Evolutionary conservation across 2,329 filamentous ascomycete genomes (phyloP).

Genomic region (Ophiostoma ips): DNA sequence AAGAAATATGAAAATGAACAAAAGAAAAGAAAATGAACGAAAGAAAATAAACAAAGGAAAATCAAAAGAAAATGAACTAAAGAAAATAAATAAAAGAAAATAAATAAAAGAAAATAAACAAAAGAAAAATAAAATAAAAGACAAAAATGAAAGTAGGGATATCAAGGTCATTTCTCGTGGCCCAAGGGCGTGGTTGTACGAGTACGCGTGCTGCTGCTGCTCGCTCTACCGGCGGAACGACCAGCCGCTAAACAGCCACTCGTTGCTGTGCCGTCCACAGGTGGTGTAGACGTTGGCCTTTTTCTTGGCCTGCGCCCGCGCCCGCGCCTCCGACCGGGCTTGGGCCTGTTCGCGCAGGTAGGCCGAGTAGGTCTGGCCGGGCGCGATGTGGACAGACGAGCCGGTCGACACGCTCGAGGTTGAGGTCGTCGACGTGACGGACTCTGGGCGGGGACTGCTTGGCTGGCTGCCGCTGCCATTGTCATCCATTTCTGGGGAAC

Average conservation of each 20-base stretch:
- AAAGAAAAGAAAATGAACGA: too few relatives aligned
- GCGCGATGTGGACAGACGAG: neutral
- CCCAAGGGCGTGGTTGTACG: too few relatives aligned
- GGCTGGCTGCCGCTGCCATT: neutral
- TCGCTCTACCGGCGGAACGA: constrained; percentile 10
- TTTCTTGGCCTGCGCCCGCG: constrained; percentile 5
- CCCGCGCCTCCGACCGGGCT: neutral
- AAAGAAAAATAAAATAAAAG: too few relatives aligned
- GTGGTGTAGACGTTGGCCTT: constrained; percentile 17
- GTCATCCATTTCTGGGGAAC: too few relatives aligned
- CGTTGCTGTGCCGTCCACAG: constrained; percentile 16
- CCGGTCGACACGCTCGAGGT: neutral
- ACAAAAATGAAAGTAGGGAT: too few relatives aligned
- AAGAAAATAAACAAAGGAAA: neutral
- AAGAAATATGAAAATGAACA: neutral
- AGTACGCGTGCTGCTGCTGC: too few relatives aligned
- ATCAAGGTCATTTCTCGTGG: too few relatives aligned
- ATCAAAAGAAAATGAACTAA: too few relatives aligned
- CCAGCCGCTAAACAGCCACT: constrained; percentile 18
- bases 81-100: too few relatives aligned
- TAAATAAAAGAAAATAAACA: neutral
- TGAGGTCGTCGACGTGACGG: neutral
- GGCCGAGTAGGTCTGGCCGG: neutral
- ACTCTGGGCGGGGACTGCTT: neutral
- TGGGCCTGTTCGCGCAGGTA: neutral